Percentiles rank a stretch among this genome's conserved stretches.
Conservation (phyloP, 495 filamentous ascomycete species). For the Neohortaea acidophila region DNA sequence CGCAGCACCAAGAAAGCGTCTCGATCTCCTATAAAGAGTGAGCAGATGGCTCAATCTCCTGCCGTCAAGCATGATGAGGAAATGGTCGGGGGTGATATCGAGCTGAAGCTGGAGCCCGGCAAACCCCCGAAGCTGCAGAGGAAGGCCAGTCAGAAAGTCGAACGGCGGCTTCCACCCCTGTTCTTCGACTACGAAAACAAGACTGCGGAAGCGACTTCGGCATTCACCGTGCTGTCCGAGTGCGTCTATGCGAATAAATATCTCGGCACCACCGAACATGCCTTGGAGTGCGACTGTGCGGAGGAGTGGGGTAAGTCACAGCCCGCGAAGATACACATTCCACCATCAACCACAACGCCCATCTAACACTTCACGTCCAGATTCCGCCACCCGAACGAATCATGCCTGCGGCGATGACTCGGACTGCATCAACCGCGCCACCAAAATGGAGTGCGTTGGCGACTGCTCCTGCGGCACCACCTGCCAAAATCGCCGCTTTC, state of each 20-base stretch:
- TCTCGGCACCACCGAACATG: conserved; percentile 81
- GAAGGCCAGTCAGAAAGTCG: conserved; percentile 56
- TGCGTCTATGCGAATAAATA: conserved; percentile 81
- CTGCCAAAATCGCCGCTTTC: conserved; percentile 93
- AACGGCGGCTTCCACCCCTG: conserved; percentile 42
- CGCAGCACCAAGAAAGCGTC: conserved; percentile 9
- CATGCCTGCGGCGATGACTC: conserved; percentile 89
- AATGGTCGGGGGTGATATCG: conserved; percentile 40
- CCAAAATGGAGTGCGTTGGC: conserved; percentile 88
- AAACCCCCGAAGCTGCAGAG: conserved; percentile 55
- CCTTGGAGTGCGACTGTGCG: conserved; percentile 85
- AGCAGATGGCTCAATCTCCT: conserved; percentile 26
- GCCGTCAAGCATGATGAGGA: conserved; percentile 30
- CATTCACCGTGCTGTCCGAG: conserved; percentile 66
- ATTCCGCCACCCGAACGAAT: conserved; percentile 45
- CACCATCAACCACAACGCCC: background rate
- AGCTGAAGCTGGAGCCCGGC: conserved; percentile 48
- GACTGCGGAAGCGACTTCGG: conserved; percentile 54
- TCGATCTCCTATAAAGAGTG: conserved; percentile 30
- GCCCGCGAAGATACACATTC: conserved; percentile 3
- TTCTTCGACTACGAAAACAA: conserved; percentile 57
- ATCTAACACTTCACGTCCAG: conserved; percentile 32
- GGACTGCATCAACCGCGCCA: conserved; percentile 96
- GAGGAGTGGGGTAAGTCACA: conserved; percentile 84
- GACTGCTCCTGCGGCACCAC: conserved; percentile 72